Base-by-base conservation (phyloP, 331 rosid genomes). In the Cydonia oblonga region DNA sequence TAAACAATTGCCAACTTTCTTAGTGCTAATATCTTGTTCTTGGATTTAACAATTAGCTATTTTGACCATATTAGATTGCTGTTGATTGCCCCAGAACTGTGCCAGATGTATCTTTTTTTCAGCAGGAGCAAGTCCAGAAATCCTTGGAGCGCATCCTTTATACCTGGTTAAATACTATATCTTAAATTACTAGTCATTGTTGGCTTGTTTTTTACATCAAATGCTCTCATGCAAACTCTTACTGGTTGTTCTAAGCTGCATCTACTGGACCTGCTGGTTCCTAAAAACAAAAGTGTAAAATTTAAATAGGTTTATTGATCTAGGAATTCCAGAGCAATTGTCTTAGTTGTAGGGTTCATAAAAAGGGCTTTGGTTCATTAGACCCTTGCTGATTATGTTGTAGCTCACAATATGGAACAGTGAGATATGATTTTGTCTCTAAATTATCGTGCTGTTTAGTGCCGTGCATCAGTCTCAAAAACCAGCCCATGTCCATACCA, bases 61-160 rank as follows among this genome's bases (percentile, higher is more conserved):
- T 29, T 29, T 57, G 0, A 52, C 70, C 52, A 70, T 70, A 76
- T 66, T 79, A 92, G 98, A 92, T 92, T 82, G 79, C 86, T 51
- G 92, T 92, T 78, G 98, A 92, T 81, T 90, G 98, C 78, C 98
- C 98, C 54, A 85, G 98, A 79, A 92, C 97, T n/a, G 98, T 92
- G 80, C 98, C 98, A 18, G 97, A 90, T 77, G 98, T 92, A 66
- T 32, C 84, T 64, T 92, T 92, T 77, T 92, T 92, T 84, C 98
- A 90, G 75, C 90, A 90, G 73, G 82, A 56, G 64, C 91, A 87
- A 86, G 93, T 92, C 78, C 98, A 92, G 83, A 92, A 88, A 80
- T 92, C 96, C 64, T 79, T 92, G 84, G 98, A 92, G 86, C 93
- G 96, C 60, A 83, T 92, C 81, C 96, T 92, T 70, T 92, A 90